phyloP scores from a whole-genome alignment of 495 filamentous ascomycete genomes.

The Saxophila tyrrhenica region DNA sequence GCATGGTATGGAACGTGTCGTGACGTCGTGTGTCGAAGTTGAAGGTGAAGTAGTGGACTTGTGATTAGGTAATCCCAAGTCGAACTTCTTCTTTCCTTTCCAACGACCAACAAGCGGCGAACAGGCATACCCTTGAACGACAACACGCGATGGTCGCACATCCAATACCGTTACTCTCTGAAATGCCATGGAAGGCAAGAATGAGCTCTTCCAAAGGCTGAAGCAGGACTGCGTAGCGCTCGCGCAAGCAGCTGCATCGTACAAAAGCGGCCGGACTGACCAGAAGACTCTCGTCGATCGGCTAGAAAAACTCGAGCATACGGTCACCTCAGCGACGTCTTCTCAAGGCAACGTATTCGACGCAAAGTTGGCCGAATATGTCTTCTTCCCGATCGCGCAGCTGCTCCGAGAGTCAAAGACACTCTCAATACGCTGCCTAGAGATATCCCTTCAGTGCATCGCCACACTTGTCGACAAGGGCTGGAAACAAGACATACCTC shows the following conservation, averaged over 20 bases:
- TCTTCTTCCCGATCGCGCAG: constrained; percentile 85
- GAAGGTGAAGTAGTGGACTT: too few species aligned
- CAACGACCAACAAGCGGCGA: too few species aligned
- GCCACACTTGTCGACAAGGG: constrained; percentile 59
- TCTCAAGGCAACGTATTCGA: constrained; percentile 48
- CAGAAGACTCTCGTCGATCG: constrained; percentile 41
- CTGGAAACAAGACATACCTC: constrained; percentile 58
- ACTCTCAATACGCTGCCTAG: constrained; percentile 59
- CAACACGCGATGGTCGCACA: not conserved
- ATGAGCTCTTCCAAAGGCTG: constrained; percentile 38
- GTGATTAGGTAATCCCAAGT: too few species aligned
- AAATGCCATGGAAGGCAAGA: constrained; percentile 6
- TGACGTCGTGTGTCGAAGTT: not conserved
- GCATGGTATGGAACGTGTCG: not conserved
- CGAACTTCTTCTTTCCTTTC: too few species aligned
- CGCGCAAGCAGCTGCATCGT: constrained; percentile 54
- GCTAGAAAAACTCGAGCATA: constrained; percentile 29
- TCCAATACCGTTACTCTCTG: not conserved
- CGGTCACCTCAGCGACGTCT: constrained; percentile 8
- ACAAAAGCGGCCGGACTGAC: constrained; percentile 42
- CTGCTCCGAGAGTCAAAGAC: constrained; percentile 66
- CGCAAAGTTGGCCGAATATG: constrained; percentile 78
- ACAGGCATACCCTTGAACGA: too few species aligned
- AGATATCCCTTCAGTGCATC: constrained; percentile 63
- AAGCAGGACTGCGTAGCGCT: constrained; percentile 69